Percentiles rank a stretch among this genome's conserved stretches.
These are phyloP conservation scores for Carex sylvatica DNA, from an alignment of 202 grass and related monocot genomes.

Conservation along the genomic window DNA sequence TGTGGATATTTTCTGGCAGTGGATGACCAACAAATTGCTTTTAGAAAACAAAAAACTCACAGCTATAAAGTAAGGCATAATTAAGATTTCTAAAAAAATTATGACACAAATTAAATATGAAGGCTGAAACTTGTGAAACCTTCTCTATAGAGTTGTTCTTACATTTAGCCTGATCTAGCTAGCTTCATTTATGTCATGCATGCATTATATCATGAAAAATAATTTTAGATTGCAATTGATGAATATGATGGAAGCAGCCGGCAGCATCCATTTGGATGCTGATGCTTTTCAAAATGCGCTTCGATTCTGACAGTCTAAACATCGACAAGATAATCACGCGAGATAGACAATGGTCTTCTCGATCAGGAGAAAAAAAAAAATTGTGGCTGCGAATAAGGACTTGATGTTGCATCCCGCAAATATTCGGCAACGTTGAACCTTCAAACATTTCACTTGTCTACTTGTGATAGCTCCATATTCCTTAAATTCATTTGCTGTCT, in stretches of 20 bases:
- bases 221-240: not conserved
- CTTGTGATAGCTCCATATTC: constrained; percentile 13
- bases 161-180: not conserved
- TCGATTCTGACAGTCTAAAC: not conserved
- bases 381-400: not conserved
- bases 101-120: too few species aligned
- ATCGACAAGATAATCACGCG: not conserved
- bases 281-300: not conserved
- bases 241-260: not conserved
- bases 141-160: too few species aligned
- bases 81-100: too few species aligned
- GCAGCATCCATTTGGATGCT: not conserved
- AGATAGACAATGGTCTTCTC: not conserved
- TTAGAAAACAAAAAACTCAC: too few species aligned
- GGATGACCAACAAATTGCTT: too few species aligned
- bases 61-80: too few species aligned
- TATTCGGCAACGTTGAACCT: not conserved
- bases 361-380: not conserved
- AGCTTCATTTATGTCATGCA: too few species aligned
- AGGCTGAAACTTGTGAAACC: too few species aligned
- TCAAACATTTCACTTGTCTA: not conserved
- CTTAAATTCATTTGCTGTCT: not conserved
- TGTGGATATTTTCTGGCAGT: too few species aligned
- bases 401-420: not conserved
- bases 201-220: not conserved